Conservation (phyloP, 208 protist species). For the Zelonia costaricensis region DNA sequence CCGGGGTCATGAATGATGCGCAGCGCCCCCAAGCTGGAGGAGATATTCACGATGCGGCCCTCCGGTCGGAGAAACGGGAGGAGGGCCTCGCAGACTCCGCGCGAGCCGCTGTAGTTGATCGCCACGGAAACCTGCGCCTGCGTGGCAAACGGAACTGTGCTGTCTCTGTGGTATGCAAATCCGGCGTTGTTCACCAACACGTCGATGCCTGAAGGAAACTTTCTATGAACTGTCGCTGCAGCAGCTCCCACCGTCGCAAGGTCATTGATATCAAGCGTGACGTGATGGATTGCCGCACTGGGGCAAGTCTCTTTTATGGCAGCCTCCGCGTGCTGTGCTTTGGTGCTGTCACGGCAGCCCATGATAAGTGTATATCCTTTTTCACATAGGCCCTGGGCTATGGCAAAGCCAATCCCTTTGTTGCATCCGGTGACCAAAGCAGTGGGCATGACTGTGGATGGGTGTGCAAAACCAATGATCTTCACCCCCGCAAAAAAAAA, state of each 20-base stretch:
- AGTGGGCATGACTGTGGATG: background rate
- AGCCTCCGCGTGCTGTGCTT: slow-evolving; percentile 13
- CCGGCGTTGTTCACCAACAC: slow-evolving; percentile 48
- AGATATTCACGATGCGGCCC: slow-evolving; percentile 39
- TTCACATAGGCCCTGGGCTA: slow-evolving; percentile 29
- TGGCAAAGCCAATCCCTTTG: slow-evolving; percentile 33
- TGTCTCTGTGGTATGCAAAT: slow-evolving; percentile 30
- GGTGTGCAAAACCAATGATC: background rate
- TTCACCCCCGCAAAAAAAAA: no score
- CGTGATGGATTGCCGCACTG: slow-evolving; percentile 8
- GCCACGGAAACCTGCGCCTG: slow-evolving; percentile 28
- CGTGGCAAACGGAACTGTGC: slow-evolving; percentile 27
- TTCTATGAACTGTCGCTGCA: slow-evolving; percentile 14
- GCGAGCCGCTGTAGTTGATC: slow-evolving; percentile 36
- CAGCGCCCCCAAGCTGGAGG: slow-evolving; percentile 20
- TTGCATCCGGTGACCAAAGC: slow-evolving; percentile 40
- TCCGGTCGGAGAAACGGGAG: slow-evolving; percentile 29
- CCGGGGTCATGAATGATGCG: slow-evolving; percentile 14
- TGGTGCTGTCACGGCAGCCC: slow-evolving; percentile 21
- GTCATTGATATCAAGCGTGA: slow-evolving; percentile 17
- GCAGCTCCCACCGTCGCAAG: slow-evolving; percentile 10
- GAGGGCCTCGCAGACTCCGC: slow-evolving; percentile 28
- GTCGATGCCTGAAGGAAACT: slow-evolving; percentile 28
- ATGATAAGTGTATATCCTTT: slow-evolving; percentile 36
- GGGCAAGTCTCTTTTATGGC: slow-evolving; percentile 15